Conservation (phyloP, 1,284 basidiomycete species). For the Ustilago curta region DNA sequence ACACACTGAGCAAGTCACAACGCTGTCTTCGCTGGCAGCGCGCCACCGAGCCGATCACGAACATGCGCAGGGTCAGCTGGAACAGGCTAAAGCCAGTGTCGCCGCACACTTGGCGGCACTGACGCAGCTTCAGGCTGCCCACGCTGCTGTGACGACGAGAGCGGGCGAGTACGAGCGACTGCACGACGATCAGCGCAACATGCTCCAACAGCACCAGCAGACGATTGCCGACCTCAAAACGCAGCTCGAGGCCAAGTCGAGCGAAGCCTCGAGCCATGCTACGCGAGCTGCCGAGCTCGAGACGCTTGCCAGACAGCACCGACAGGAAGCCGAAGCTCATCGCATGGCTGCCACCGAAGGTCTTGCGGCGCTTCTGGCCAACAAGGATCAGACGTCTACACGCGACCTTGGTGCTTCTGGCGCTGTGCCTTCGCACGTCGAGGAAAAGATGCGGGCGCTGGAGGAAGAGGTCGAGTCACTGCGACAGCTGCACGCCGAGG, state of each 20-base stretch:
- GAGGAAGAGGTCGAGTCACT: conserved; percentile 63
- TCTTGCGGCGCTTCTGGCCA: conserved; percentile 61
- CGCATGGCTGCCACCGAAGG: conserved; percentile 61
- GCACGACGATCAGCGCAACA: conserved; percentile 71
- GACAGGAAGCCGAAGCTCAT: conserved; percentile 64
- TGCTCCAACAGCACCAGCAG: conserved; percentile 66
- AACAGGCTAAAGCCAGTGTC: conserved; percentile 73
- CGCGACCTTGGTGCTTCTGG: conserved; percentile 38
- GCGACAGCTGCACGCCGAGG: conserved; percentile 63
- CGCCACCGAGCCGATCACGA: conserved; percentile 84
- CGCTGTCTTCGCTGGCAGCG: conserved; percentile 80
- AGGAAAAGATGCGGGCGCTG: conserved; percentile 62
- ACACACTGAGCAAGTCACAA: conserved; percentile 80
- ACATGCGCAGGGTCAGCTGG: conserved; percentile 77
- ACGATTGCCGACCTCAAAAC: conserved; percentile 81
- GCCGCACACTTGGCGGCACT: conserved; percentile 87
- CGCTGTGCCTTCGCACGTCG: conserved; percentile 51
- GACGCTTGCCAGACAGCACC: conserved; percentile 76
- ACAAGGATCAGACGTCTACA: conserved; percentile 45
- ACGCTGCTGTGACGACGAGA: conserved; percentile 81
- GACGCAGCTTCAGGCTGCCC: conserved; percentile 83
- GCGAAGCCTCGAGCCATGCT: conserved; percentile 72
- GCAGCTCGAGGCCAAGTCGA: conserved; percentile 75
- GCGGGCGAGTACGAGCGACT: conserved; percentile 83
- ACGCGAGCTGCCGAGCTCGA: conserved; percentile 80